Conservation (phyloP, 75 land plant genomes). For the Gnetum montanum region DNA sequence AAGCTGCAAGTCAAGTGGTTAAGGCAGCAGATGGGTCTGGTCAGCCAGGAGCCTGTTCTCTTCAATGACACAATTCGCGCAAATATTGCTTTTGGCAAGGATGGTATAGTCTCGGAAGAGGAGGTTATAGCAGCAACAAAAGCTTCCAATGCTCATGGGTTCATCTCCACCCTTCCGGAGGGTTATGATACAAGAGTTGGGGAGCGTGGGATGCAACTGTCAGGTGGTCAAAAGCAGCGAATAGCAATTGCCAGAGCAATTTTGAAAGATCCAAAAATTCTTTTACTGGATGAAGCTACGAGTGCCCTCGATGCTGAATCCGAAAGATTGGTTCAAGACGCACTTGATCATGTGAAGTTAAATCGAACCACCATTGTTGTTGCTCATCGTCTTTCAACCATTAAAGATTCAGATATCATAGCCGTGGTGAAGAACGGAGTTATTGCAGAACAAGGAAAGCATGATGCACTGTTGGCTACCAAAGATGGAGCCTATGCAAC, state of each 20-base stretch:
- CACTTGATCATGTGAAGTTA: conserved; percentile 25
- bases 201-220: conserved; percentile 31
- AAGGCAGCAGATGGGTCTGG: conserved; percentile 32
- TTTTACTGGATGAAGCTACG: conserved; percentile 39
- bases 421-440: conserved; percentile 28
- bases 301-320: conserved; percentile 44
- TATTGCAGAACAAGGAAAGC: conserved; percentile 26
- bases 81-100: conserved; percentile 59
- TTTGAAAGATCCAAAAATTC: conserved; percentile 24
- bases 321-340: conserved; percentile 27
- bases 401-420: conserved; percentile 23
- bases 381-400: conserved; percentile 33
- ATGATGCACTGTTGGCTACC: conserved; percentile 12
- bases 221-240: conserved; percentile 42
- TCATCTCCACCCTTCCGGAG: conserved; percentile 31
- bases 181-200: conserved; percentile 41
- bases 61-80: conserved; percentile 43
- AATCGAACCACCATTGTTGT: conserved; percentile 22
- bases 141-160: conserved; percentile 54
- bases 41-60: conserved; percentile 36
- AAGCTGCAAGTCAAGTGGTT: conserved; percentile 15
- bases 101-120: conserved; percentile 32
- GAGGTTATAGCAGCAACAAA: conserved; percentile 39
- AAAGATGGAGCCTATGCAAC: conserved; percentile 32
- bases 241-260: conserved; percentile 37